Conservation (phyloP, 2,329 filamentous ascomycete species). For the Neonectria coccinea region DNA sequence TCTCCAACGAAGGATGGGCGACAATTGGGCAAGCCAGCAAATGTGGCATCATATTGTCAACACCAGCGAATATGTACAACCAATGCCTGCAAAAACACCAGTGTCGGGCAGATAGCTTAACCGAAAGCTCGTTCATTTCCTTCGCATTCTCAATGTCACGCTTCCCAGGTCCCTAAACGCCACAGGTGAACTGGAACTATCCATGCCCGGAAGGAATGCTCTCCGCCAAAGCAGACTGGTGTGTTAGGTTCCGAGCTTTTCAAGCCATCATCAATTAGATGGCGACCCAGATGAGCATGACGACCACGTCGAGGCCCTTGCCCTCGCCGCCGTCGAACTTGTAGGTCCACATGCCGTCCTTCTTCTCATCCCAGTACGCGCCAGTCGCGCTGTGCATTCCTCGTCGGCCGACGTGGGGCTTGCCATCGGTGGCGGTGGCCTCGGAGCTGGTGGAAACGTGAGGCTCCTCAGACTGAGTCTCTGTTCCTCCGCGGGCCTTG, state of each 20-base stretch:
- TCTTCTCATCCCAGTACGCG: conserved; percentile 91
- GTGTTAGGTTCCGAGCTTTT: conserved; percentile 19
- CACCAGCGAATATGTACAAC: conserved; percentile 44
- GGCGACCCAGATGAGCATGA: conserved; percentile 83
- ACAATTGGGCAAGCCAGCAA: conserved; percentile 28
- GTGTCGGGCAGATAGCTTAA: conserved; percentile 37
- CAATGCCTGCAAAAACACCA: conserved; percentile 43
- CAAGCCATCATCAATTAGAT: conserved; percentile 56
- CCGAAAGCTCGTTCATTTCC: conserved; percentile 41
- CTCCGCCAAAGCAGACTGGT: conserved; percentile 25
- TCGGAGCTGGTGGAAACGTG: conserved; percentile 67
- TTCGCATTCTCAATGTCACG: conserved; percentile 43
- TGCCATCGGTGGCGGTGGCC: conserved; percentile 69
- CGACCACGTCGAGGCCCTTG: conserved; percentile 76
- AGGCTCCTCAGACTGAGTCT: conserved; percentile 62
- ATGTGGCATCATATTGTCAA: conserved; percentile 36
- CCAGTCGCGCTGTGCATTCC: conserved; percentile 91
- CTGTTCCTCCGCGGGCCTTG: conserved; percentile 66
- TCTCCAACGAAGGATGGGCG: conserved; percentile 1
- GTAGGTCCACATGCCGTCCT: conserved; percentile 90
- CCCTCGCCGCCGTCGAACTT: conserved; percentile 80
- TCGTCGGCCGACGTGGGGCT: conserved; percentile 82
- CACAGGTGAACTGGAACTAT: conserved; percentile 43
- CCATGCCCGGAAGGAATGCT: conserved; percentile 32
- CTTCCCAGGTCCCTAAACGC: conserved; percentile 46